Base-by-base conservation (phyloP, 306 rosid species). In the Sophora flavescens region DNA sequence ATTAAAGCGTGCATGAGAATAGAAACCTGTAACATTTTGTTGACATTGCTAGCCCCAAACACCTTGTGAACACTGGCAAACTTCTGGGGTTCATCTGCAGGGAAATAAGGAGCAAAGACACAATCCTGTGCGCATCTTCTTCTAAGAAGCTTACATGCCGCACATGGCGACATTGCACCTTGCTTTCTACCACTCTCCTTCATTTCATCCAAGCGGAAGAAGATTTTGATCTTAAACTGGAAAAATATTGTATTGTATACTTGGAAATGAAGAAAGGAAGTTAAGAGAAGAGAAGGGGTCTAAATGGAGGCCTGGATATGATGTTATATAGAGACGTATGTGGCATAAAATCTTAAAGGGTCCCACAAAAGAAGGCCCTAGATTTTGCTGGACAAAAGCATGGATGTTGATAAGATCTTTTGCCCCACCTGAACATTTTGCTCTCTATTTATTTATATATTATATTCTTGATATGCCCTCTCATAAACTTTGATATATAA, bases 21-120 rank as follows among this genome's bases (percentile, higher is more conserved):
- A 0, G 74, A 75, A 75, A 91, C 93, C 96, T 88, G 96, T 22
- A 91, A 80, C 96, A 88, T 88, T 70, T 91, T 91, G 81, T 91
- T 88, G 83, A 91, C 93, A 85, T 91, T 91, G 85, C 93, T 88
- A 13, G 96, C 96, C 7, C 96, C 96, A 12, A 91, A 91, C 64
- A 91, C 96, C 81, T 87, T 91, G 75, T 91, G 96, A 1, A 91
- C 96, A 22, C 86, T 88, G 6, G 91, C 93, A 53, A 91, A 91
- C 70, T 91, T 91, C 1, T 88, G 93, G 13, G 96, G 96, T 72
- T 91, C 85, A 48, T 91, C 93, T 1, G 96, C 96, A 2, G 96
- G 96, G 39, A 91, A 91, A 77, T 91, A 88, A 56, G 96, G 96
- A 13, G 96, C 90, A 63, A 91, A 91, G 6, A 91, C 89, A 22